These are phyloP conservation scores for Fusarium secorum DNA, from an alignment of 2,329 filamentous ascomycete genomes.

Conservation along the genomic window DNA sequence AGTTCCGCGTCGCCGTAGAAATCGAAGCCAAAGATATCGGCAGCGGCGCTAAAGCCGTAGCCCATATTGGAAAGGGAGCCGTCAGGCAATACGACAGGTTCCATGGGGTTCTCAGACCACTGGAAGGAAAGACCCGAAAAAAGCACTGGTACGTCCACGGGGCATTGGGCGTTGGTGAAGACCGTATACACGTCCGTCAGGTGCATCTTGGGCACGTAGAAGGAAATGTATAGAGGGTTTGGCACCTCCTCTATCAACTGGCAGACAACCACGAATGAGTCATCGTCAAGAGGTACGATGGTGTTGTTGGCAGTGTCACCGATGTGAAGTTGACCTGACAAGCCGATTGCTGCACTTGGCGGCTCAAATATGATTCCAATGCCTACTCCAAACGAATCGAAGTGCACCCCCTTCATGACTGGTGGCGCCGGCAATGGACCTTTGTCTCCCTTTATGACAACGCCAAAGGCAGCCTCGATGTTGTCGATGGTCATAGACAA, in stretches of 20 bases:
- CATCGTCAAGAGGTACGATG: neutral
- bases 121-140: neutral
- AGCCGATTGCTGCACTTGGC: neutral
- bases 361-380: constrained; percentile 2
- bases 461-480: neutral
- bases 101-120: neutral
- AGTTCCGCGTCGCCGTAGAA: constrained; percentile 1
- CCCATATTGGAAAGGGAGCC: neutral
- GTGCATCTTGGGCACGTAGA: constrained; percentile 1
- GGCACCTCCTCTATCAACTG: neutral
- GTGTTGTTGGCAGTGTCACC: neutral
- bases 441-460: neutral
- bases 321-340: neutral
- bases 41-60: neutral
- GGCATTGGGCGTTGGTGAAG: neutral
- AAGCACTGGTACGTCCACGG: neutral
- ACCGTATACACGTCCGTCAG: neutral
- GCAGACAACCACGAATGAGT: neutral
- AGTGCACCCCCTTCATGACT: neutral
- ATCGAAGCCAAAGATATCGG: neutral
- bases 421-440: neutral
- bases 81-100: neutral
- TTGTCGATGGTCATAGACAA: neutral
- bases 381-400: neutral
- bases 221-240: neutral